Percentiles rank a stretch among this genome's conserved stretches.
Evolutionary conservation across 345 rosid genomes (phyloP).

Genomic region (Populus alba): DNA sequence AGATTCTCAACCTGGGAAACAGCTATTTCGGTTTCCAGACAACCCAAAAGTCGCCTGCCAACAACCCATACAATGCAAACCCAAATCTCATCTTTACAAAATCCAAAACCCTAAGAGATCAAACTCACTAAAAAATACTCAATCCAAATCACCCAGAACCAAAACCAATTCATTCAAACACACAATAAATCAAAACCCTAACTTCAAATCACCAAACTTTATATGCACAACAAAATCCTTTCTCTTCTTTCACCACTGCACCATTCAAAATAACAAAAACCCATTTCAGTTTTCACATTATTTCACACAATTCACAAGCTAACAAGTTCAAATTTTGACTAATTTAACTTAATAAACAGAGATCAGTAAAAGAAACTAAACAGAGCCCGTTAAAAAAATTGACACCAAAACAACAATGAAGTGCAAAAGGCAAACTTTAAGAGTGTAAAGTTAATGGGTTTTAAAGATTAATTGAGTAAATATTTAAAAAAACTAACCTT

Average conservation of each 20-base stretch:
- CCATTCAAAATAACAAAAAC: conserved; percentile 22
- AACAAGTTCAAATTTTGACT: conserved; percentile 24
- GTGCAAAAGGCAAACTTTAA: conserved; percentile 33
- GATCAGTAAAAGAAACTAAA: conserved; percentile 48
- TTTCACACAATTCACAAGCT: conserved; percentile 35
- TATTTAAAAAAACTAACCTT: neutral
- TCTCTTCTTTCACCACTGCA: conserved; percentile 37
- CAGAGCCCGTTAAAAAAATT: conserved; percentile 31
- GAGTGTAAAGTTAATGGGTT: neutral
- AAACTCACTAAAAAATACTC: conserved; percentile 32
- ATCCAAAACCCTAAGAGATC: conserved; percentile 66
- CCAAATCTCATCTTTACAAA: conserved; percentile 58
- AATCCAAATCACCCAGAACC: conserved; percentile 20
- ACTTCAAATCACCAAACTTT: conserved; percentile 34
- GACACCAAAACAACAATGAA: conserved; percentile 32
- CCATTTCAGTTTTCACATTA: conserved; percentile 18
- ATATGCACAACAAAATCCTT: conserved; percentile 15
- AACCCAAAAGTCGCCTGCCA: conserved; percentile 23
- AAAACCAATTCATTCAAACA: conserved; percentile 23
- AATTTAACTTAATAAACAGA: conserved; percentile 43
- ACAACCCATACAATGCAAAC: conserved; percentile 49
- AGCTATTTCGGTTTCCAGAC: conserved; percentile 32
- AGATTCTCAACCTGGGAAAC: neutral
- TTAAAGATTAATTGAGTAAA: neutral
- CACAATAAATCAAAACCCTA: conserved; percentile 58